Evolutionary conservation across 2,329 filamentous ascomycete genomes (phyloP).

Genomic region (Amauroascus verrucosus): DNA sequence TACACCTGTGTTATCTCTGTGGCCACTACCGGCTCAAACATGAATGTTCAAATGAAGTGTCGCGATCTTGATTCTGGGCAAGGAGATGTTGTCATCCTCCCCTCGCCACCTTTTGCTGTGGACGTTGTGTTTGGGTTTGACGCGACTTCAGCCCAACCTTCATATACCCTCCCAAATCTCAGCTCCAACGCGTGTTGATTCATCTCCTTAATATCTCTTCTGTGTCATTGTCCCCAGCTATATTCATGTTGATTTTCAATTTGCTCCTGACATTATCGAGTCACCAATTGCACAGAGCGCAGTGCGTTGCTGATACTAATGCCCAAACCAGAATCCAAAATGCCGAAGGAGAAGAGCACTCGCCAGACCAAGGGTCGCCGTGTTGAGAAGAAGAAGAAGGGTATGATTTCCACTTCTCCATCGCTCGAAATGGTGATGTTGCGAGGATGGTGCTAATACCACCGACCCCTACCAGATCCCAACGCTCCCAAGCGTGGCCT

Average conservation of each 20-base stretch:
- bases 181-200: constrained; percentile 2
- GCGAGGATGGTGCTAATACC: background rate
- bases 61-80: constrained; percentile 1
- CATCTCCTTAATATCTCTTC: background rate
- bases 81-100: background rate
- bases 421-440: background rate
- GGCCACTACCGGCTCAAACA: background rate
- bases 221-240: background rate
- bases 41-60: background rate
- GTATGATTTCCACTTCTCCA: constrained; percentile 34
- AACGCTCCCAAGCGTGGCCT: constrained; percentile 99
- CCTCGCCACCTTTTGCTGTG: background rate
- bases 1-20: background rate
- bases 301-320: background rate
- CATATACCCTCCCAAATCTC: background rate
- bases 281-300: background rate
- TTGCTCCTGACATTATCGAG: background rate
- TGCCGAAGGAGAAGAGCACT: constrained; percentile 59
- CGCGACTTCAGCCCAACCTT: background rate
- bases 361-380: constrained; percentile 52
- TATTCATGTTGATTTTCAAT: background rate
- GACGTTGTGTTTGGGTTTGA: background rate
- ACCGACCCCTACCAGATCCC: constrained; percentile 53
- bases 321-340: constrained; percentile 30
- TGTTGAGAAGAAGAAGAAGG: constrained; percentile 62